Conservation (phyloP, 2,329 filamentous ascomycete species). For the Claviceps digitariae region DNA sequence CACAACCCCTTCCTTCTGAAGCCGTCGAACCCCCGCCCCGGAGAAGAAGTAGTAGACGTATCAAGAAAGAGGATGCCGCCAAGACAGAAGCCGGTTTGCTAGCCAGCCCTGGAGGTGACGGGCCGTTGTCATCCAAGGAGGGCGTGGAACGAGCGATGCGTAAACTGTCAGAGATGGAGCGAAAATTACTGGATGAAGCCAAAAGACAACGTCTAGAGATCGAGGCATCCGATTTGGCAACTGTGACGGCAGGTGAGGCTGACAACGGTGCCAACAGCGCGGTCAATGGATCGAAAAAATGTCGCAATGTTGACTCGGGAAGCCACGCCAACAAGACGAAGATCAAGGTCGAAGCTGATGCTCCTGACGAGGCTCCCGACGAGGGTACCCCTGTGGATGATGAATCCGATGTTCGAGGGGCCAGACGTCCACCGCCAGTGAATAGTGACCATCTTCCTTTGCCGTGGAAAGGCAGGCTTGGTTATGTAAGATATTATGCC, state of each 20-base stretch:
- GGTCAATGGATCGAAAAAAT: background rate
- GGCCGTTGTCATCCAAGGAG: slow-evolving; percentile 7
- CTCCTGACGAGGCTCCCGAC: background rate
- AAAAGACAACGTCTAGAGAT: slow-evolving; percentile 34
- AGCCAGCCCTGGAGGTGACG: background rate
- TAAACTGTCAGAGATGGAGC: slow-evolving; percentile 37
- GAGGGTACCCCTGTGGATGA: background rate
- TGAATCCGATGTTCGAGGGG: slow-evolving; percentile 20
- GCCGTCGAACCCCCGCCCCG: slow-evolving; percentile 12
- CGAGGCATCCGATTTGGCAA: slow-evolving; percentile 23
- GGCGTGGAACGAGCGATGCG: slow-evolving; percentile 27
- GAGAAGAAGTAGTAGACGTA: slow-evolving; percentile 14
- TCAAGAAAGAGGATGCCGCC: slow-evolving; percentile 2
- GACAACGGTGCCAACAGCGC: background rate
- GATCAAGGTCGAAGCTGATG: background rate
- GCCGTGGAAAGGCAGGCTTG: slow-evolving; percentile 80
- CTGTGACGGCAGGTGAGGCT: background rate
- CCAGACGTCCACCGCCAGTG: slow-evolving; percentile 54
- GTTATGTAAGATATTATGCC: slow-evolving; percentile 54
- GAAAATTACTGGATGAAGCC: slow-evolving; percentile 27
- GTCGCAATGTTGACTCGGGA: background rate
- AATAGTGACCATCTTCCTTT: slow-evolving; percentile 74
- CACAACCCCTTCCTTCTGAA: slow-evolving; percentile 6
- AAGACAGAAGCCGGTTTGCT: background rate
- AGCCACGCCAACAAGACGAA: background rate